Percentiles rank a stretch among this genome's conserved stretches.
phyloP scores from a whole-genome alignment of 2,329 filamentous ascomycete genomes.

The Xylariomycetidae sp. region DNA sequence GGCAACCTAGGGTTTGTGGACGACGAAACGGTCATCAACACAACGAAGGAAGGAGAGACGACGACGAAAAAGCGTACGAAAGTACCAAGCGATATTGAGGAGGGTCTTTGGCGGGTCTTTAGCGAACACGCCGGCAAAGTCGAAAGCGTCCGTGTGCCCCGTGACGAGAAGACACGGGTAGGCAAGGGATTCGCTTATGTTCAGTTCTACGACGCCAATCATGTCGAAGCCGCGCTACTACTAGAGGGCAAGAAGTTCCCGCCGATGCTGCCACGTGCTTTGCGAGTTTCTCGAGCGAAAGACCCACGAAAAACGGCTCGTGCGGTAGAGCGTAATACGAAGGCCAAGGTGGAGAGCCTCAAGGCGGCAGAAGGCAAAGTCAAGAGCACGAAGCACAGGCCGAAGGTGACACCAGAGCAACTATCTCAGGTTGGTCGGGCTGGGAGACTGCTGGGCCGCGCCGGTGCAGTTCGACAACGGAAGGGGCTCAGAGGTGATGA shows the following conservation, averaged over 20 bases:
- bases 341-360: slow-evolving; percentile 27
- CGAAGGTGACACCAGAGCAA: slow-evolving; percentile 64
- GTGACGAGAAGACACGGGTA: slow-evolving; percentile 83
- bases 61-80: slow-evolving; percentile 69
- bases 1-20: slow-evolving; percentile 96
- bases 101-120: slow-evolving; percentile 85
- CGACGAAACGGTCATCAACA: slow-evolving; percentile 69
- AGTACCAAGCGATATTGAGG: slow-evolving; percentile 78
- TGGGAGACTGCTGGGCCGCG: slow-evolving; percentile 65
- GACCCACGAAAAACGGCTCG: slow-evolving; percentile 56
- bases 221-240: slow-evolving; percentile 84
- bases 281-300: slow-evolving; percentile 84
- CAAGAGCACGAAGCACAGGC: slow-evolving; percentile 52
- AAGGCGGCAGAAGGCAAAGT: slow-evolving; percentile 23
- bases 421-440: slow-evolving; percentile 69
- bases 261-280: slow-evolving; percentile 80
- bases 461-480: slow-evolving; percentile 49
- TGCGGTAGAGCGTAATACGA: slow-evolving; percentile 44
- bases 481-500: slow-evolving; percentile 25
- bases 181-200: slow-evolving; percentile 98
- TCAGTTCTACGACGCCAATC: slow-evolving; percentile 83
- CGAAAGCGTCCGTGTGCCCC: slow-evolving; percentile 87
- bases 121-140: slow-evolving; percentile 67
- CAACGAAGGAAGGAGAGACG: slow-evolving; percentile 58
- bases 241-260: slow-evolving; percentile 89